These are phyloP conservation scores for Breynia disticha DNA, from an alignment of 441 rosid species.

Conservation along the genomic window DNA sequence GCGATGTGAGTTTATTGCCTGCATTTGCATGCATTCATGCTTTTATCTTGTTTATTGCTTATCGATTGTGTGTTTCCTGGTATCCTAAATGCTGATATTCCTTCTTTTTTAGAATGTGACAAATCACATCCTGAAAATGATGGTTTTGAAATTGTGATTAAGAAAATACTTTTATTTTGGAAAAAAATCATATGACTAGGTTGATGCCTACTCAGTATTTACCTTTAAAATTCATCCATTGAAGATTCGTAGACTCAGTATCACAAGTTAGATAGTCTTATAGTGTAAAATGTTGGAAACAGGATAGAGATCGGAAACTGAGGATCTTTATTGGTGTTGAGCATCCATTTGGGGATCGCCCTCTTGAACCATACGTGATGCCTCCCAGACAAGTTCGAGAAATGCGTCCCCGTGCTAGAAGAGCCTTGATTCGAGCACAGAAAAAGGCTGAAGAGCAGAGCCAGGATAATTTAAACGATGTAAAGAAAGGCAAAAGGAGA, in stretches of 20 bases:
- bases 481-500: constrained; percentile 46
- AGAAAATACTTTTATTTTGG: too few species aligned
- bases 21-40: constrained; percentile 7
- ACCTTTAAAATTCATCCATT: too few species aligned
- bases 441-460: constrained; percentile 71
- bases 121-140: neutral
- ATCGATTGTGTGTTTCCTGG: neutral
- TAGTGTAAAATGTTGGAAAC: neutral
- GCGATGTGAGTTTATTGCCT: constrained; percentile 51
- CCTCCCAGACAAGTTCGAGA: constrained; percentile 83
- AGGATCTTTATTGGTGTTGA: constrained; percentile 78
- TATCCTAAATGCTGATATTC: neutral
- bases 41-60: neutral
- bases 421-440: constrained; percentile 90
- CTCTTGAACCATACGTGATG: constrained; percentile 65
- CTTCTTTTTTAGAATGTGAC: neutral
- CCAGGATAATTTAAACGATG: constrained; percentile 31
- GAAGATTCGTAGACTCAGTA: too few species aligned
- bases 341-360: constrained; percentile 84
- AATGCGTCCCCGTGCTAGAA: constrained; percentile 85
- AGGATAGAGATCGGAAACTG: constrained; percentile 91
- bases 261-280: neutral
- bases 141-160: too few species aligned
- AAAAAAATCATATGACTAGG: too few species aligned
- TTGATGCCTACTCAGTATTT: too few species aligned